phyloP scores from a whole-genome alignment of 2,329 filamentous ascomycete species.

The Alternaria sp. region DNA sequence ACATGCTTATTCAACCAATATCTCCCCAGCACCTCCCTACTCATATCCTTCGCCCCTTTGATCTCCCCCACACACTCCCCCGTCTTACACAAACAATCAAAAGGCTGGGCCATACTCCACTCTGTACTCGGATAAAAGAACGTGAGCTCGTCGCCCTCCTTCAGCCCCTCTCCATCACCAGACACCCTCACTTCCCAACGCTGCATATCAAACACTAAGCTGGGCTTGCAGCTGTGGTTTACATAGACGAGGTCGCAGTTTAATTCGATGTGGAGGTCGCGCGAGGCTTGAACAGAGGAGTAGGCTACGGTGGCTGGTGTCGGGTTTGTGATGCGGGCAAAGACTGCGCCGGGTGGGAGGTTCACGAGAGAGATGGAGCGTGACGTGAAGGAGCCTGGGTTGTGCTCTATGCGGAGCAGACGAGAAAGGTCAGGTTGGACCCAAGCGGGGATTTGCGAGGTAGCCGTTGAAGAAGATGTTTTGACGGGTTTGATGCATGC shows the following conservation, averaged over 20 bases:
- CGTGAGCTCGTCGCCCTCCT: slow-evolving; percentile 54
- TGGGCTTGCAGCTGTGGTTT: slow-evolving; percentile 65
- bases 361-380: slow-evolving; percentile 59
- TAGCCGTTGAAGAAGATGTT: slow-evolving; percentile 26
- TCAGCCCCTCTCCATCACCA: slow-evolving; percentile 39
- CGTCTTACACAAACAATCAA: slow-evolving; percentile 69
- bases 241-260: slow-evolving; percentile 65
- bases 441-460: slow-evolving; percentile 44
- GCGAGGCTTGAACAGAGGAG: slow-evolving; percentile 61
- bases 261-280: slow-evolving; percentile 62
- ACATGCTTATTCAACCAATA: slow-evolving; percentile 56
- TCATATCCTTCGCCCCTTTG: slow-evolving; percentile 69
- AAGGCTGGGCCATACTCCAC: slow-evolving; percentile 77
- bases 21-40: slow-evolving; percentile 61
- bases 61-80: slow-evolving; percentile 68
- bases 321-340: slow-evolving; percentile 59
- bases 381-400: slow-evolving; percentile 53
- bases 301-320: slow-evolving; percentile 59
- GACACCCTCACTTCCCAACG: slow-evolving; percentile 64
- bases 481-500: slow-evolving; percentile 31
- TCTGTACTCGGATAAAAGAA: slow-evolving; percentile 82
- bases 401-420: slow-evolving; percentile 52
- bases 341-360: slow-evolving; percentile 61
- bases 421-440: slow-evolving; percentile 51
- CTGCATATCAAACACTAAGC: slow-evolving; percentile 63